Conservation (phyloP, 73 alveolate species). For the Tetrahymena malaccensis region DNA sequence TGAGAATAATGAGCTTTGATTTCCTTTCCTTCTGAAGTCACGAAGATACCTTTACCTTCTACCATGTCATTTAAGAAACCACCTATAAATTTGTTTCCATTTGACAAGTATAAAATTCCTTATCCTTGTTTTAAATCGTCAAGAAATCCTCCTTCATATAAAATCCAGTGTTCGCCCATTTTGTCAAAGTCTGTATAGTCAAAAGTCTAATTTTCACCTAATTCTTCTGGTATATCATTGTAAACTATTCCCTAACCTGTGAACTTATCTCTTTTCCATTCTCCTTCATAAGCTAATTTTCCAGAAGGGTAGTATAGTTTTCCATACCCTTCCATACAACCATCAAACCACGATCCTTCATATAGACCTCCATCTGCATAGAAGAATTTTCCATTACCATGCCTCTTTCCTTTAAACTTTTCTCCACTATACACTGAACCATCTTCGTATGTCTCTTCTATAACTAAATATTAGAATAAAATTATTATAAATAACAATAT, state of each 20-base stretch:
- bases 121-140: conserved; percentile 28
- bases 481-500: not conserved
- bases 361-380: conserved; percentile 33
- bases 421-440: conserved; percentile 37
- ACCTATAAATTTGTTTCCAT: conserved; percentile 28
- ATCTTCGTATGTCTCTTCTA: conserved; percentile 8
- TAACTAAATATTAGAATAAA: not conserved
- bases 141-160: conserved; percentile 10
- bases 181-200: conserved; percentile 31
- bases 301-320: conserved; percentile 28
- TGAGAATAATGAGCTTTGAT: conserved; percentile 6
- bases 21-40: conserved; percentile 1
- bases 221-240: conserved; percentile 20
- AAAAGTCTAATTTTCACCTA: not conserved
- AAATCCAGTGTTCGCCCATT: conserved; percentile 35
- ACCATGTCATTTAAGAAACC: conserved; percentile 12
- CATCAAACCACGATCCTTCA: conserved; percentile 40
- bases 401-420: conserved; percentile 24
- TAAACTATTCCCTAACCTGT: conserved; percentile 31
- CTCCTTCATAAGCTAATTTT: conserved; percentile 40
- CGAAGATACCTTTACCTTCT: conserved; percentile 8
- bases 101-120: conserved; percentile 27
- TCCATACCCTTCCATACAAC: conserved; percentile 30
- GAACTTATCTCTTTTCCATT: conserved; percentile 31
- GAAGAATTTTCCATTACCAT: conserved; percentile 20